phyloP scores from a whole-genome alignment of 495 filamentous ascomycete genomes.

The Darksidea phi region DNA sequence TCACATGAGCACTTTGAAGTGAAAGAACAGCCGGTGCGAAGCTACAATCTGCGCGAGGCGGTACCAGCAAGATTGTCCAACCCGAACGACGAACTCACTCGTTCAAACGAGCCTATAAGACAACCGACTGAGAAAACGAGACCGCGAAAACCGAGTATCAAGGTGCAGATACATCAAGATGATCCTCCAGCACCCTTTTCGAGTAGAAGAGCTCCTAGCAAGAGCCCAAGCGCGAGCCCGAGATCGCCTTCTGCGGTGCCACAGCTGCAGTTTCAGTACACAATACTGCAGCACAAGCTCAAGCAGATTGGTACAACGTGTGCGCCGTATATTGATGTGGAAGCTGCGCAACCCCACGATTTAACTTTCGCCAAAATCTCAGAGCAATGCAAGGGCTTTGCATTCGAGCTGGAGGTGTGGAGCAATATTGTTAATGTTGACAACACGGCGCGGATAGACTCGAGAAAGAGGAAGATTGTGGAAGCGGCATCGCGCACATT shows the following conservation, averaged over 20 bases:
- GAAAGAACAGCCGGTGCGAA: neutral
- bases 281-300: constrained; percentile 6
- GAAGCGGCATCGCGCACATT: constrained; percentile 12
- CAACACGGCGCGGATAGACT: constrained; percentile 8
- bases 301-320: constrained; percentile 5
- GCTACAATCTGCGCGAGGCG: constrained; percentile 8
- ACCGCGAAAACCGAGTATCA: constrained; percentile 10
- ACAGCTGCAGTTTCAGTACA: constrained; percentile 8
- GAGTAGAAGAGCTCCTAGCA: neutral
- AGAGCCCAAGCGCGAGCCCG: constrained; percentile 2
- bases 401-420: constrained; percentile 21
- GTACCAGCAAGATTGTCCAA: neutral
- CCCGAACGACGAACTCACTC: neutral
- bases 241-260: constrained; percentile 2
- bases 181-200: neutral
- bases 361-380: constrained; percentile 19
- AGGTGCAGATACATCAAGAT: constrained; percentile 20
- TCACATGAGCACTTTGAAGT: constrained; percentile 7
- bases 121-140: neutral
- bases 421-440: constrained; percentile 10
- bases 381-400: constrained; percentile 11
- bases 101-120: neutral
- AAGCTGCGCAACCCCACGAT: constrained; percentile 6
- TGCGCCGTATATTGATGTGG: constrained; percentile 3
- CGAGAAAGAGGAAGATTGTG: constrained; percentile 5